A percentile compares a stretch with the other conserved stretches of the same genome.
Evolutionary conservation across 257 asterid species (phyloP).

Genomic region (Penstemon newberryi): DNA sequence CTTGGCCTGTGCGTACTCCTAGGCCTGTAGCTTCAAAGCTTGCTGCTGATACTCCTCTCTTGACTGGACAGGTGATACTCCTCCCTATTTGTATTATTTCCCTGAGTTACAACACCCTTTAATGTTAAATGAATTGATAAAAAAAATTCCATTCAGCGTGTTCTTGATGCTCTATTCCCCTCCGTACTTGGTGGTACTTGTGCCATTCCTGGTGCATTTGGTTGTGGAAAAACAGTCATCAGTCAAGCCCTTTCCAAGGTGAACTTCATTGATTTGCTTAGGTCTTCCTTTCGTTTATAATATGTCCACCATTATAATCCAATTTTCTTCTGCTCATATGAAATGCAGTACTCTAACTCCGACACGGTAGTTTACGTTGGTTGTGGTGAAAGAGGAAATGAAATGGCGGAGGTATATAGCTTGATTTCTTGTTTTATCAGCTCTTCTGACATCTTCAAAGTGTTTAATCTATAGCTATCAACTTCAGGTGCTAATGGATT

Average conservation of each 20-base stretch:
- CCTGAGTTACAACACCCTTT: constrained; percentile 17
- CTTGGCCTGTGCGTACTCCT: constrained; percentile 98
- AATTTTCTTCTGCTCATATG: constrained; percentile 23
- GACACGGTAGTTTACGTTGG: constrained; percentile 99
- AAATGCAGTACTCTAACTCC: constrained; percentile 90
- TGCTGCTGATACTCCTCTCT: constrained; percentile 98
- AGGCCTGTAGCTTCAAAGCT: constrained; percentile 95
- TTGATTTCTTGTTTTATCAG: constrained; percentile 31
- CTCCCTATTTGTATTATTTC: constrained; percentile 7
- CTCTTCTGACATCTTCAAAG: constrained; percentile 9
- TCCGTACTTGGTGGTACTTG: constrained; percentile 99
- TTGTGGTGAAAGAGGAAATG: constrained; percentile 99
- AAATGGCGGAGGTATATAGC: constrained; percentile 93
- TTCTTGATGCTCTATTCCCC: constrained; percentile 97
- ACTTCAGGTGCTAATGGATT: constrained; percentile 96
- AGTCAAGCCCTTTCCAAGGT: constrained; percentile 99
- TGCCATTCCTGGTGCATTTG: constrained; percentile 99
- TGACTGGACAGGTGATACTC: constrained; percentile 89
- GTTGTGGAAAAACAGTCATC: constrained; percentile 98
- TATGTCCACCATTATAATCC: constrained; percentile 15
- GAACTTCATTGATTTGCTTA: constrained; percentile 28
- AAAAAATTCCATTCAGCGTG: constrained; percentile 81
- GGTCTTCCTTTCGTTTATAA: constrained; percentile 15
- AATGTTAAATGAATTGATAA: constrained; percentile 28
- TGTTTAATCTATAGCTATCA: constrained; percentile 28